Base-by-base conservation (phyloP, 768 basidiomycete genomes). In the Boletus vermiculosoides region DNA sequence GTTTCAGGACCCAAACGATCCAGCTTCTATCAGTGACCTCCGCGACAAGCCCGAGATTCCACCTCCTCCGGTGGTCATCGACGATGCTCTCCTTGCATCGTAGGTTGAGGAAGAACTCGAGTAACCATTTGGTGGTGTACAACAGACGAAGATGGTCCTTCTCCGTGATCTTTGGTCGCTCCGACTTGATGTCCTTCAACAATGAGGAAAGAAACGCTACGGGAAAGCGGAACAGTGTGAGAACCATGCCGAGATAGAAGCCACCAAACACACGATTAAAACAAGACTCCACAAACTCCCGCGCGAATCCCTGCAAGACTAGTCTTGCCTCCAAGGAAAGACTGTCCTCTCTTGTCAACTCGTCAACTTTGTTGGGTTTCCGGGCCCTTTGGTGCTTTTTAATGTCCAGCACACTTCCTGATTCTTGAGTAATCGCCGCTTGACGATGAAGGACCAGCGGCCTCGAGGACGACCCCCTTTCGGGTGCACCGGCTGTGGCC, bases 81-180 rank as follows among this genome's bases (percentile, higher is more conserved):
- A 31, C 60, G 25, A 70, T 62, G 13, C 72, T 74, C 52, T 78
- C 78, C 36, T 73, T 73, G 25, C 72, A 63, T 30, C 80, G 74
- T 11, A 77, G 63, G 47, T 73, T 67, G 12, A 95, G 80, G 73
- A 98, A 95, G 77, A 92, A 96, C 59, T 94, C 88, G 37, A 97
- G 82, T 66, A 96, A 88, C 89, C 96, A 98, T 56, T 92, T 89
- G 5, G 88, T 83, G 41, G 97, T 81, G 70, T 84, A 92, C 41
- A 98, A 79, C 25, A 97, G 78, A 8, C 97, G 87, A 54, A 95
- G 82, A 66, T 95, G 88, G 70, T 98, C 97, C 64, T 94, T 92
- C 67, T 97, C 94, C n/a, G 88, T 87, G 60, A 99, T 86, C 73
- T 95, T 94, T 52, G 88, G 81, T 45, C 94, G 81, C 73, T 98